A percentile compares a stretch with the other conserved stretches of the same genome.
Evolutionary conservation across 371 early-diverging fungal species (phyloP).

Genomic region (Umbelopsis sp.): DNA sequence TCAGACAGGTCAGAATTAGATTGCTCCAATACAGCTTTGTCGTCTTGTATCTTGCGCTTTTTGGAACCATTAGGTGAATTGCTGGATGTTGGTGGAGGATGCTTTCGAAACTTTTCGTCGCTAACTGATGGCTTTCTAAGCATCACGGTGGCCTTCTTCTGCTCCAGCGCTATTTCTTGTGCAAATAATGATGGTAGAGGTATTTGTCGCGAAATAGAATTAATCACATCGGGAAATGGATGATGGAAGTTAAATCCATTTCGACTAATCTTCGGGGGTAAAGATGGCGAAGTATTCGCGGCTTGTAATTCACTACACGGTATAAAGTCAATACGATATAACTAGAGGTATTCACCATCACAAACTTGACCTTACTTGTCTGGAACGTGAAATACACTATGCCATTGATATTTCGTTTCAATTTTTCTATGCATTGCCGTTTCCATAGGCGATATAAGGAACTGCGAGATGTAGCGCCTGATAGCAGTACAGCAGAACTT

Average conservation of each 20-base stretch:
- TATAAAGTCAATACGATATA: not conserved
- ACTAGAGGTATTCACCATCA: not conserved
- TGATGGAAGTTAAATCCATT: slow-evolving; percentile 16
- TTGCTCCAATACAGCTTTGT: not conserved
- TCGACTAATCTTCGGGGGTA: not conserved
- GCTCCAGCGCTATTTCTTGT: not conserved
- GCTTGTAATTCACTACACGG: not conserved
- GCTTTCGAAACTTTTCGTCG: slow-evolving; percentile 1
- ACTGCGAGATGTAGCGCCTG: not conserved
- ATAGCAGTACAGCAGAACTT: slow-evolving; percentile 12
- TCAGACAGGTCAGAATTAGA: not conserved
- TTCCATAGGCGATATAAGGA: slow-evolving; percentile 9
- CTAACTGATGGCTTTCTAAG: not conserved
- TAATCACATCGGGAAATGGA: slow-evolving; percentile 3
- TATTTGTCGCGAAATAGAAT: not conserved
- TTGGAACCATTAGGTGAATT: not conserved
- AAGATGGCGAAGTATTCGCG: not conserved
- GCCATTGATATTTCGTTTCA: slow-evolving; percentile 10
- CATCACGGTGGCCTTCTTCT: not conserved
- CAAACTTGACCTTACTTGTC: not conserved
- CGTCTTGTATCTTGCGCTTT: slow-evolving; percentile 1
- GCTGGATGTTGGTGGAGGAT: not conserved
- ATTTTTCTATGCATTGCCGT: slow-evolving; percentile 8
- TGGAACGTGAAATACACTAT: not conserved
- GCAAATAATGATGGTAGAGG: slow-evolving; percentile 4